A percentile compares a stretch with the other conserved stretches of the same genome.
Conservation (phyloP, 306 rosid species). For the Dalbergia cultrata region DNA sequence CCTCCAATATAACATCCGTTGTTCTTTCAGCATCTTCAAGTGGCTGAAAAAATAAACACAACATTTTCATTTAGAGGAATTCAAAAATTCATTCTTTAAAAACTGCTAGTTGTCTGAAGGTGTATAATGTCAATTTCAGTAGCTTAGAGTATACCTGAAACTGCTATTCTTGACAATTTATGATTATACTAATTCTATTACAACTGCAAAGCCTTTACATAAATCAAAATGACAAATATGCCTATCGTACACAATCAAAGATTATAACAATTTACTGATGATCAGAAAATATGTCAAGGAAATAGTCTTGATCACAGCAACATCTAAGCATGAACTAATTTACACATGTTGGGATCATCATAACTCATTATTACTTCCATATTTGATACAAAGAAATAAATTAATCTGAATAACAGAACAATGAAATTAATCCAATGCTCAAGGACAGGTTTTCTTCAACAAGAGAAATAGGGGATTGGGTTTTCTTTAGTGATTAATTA, state of each 20-base stretch:
- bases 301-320: not conserved
- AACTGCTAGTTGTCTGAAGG: slow-evolving; percentile 17
- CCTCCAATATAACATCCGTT: slow-evolving; percentile 79
- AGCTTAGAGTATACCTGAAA: slow-evolving; percentile 30
- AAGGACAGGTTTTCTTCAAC: not conserved
- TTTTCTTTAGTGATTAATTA: not conserved
- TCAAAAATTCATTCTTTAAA: not conserved
- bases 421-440: not conserved
- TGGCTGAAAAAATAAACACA: slow-evolving; percentile 66
- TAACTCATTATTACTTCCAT: not conserved
- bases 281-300: slow-evolving; percentile 22
- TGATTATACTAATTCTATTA: not conserved
- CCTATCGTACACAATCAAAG: not conserved
- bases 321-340: slow-evolving; percentile 12
- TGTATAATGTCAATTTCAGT: slow-evolving; percentile 22
- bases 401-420: slow-evolving; percentile 7
- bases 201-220: not conserved
- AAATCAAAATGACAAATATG: slow-evolving; percentile 6
- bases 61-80: slow-evolving; percentile 27
- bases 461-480: not conserved
- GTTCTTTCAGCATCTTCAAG: slow-evolving; percentile 84
- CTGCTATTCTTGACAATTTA: not conserved
- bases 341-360: not conserved
- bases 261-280: not conserved
- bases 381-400: not conserved